These are phyloP conservation scores for Sutorius australiensis DNA, from an alignment of 768 basidiomycete species.

Conservation along the genomic window DNA sequence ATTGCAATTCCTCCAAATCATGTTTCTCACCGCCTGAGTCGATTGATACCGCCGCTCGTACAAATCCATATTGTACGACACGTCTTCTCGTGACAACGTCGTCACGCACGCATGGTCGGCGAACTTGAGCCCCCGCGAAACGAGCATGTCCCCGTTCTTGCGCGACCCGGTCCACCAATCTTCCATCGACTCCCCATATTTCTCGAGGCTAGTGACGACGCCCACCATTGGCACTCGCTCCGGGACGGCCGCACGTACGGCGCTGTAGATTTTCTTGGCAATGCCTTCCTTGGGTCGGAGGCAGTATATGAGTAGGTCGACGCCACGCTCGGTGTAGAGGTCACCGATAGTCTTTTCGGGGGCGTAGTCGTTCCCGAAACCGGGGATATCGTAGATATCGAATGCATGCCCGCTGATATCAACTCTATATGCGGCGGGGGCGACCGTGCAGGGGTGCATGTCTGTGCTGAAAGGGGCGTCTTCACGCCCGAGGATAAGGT, in stretches of 20 bases:
- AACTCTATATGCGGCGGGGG: slow-evolving; percentile 24
- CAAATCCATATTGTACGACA: slow-evolving; percentile 32
- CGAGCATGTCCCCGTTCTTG: slow-evolving; percentile 35
- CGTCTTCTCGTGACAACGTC: slow-evolving; percentile 31
- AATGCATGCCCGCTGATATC: slow-evolving; percentile 30
- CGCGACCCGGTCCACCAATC: slow-evolving; percentile 31
- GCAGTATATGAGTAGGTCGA: slow-evolving; percentile 32
- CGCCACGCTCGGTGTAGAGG: slow-evolving; percentile 30
- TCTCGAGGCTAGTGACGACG: slow-evolving; percentile 37
- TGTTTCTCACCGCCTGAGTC: slow-evolving; percentile 22
- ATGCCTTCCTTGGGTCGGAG: slow-evolving; percentile 29
- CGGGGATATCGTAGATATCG: slow-evolving; percentile 31
- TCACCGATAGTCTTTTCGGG: slow-evolving; percentile 25
- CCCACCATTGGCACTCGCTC: slow-evolving; percentile 37
- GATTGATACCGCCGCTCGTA: slow-evolving; percentile 30
- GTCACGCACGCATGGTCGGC: slow-evolving; percentile 43
- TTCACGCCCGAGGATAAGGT: slow-evolving; percentile 31
- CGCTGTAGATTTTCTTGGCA: slow-evolving; percentile 23
- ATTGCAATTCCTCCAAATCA: slow-evolving; percentile 30
- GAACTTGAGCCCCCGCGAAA: slow-evolving; percentile 32
- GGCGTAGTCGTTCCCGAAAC: slow-evolving; percentile 20
- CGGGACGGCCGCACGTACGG: slow-evolving; percentile 26
- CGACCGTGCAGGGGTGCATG: slow-evolving; percentile 28
- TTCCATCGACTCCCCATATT: slow-evolving; percentile 30
- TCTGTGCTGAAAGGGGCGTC: slow-evolving; percentile 32